phyloP scores from a whole-genome alignment of 2,329 filamentous ascomycete genomes.

The Niveomyces coronatus region DNA sequence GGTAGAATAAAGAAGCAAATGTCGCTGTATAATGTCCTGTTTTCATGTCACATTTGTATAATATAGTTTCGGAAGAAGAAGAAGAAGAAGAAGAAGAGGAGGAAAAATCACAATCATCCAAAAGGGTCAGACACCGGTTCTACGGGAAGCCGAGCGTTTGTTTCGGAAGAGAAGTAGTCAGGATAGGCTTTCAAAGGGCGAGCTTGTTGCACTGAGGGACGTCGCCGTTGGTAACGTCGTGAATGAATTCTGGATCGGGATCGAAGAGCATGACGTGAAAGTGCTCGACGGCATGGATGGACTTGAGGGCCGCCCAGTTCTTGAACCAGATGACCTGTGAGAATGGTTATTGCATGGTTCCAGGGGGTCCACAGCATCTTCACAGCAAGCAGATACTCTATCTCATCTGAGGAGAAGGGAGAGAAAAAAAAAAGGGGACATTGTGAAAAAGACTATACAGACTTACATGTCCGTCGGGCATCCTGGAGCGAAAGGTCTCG shows the following conservation, averaged over 20 bases:
- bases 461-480: constrained; percentile 44
- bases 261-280: constrained; percentile 89
- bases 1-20: constrained; percentile 2
- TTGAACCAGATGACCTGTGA: constrained; percentile 34
- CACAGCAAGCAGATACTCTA: no score
- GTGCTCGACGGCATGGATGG: constrained; percentile 78
- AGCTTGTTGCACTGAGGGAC: constrained; percentile 48
- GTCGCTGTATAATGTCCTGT: constrained; percentile 6
- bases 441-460: background rate
- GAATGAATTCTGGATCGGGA: constrained; percentile 59
- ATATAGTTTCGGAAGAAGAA: constrained; percentile 2
- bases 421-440: background rate
- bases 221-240: constrained; percentile 63
- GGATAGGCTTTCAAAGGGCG: no score
- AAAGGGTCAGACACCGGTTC: no score
- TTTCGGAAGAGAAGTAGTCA: no score
- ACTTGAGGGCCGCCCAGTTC: constrained; percentile 82
- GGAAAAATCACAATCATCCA: background rate
- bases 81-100: background rate
- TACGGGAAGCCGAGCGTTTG: no score
- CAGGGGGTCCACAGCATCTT: no score
- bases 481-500: constrained; percentile 48
- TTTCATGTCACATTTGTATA: constrained; percentile 9
- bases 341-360: constrained; percentile 8
- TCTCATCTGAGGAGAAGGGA: background rate